Conservation (phyloP, 139 green algal species). For the Chlamydomonas schloesseri region DNA sequence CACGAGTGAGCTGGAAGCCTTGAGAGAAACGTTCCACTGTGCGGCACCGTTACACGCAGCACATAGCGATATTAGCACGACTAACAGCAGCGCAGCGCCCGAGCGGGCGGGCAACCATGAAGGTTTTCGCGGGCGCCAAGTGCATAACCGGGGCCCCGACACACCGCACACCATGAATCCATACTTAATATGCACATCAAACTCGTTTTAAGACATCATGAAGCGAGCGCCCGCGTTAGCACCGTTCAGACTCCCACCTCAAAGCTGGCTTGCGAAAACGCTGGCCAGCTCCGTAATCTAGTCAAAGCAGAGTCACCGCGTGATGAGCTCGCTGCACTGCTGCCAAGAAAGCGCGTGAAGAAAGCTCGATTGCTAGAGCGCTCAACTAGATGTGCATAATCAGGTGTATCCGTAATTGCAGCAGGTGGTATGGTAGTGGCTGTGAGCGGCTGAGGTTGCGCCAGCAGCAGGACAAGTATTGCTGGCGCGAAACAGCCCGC, state of each 20-base stretch:
- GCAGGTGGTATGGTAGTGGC: no score
- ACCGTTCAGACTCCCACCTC: not conserved
- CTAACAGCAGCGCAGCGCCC: no score
- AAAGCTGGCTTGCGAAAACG: not conserved
- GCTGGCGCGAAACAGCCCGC: no score
- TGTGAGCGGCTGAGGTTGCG: no score
- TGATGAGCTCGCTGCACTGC: not conserved
- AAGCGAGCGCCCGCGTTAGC: not conserved
- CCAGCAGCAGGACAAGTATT: no score
- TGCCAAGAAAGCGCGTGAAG: not conserved
- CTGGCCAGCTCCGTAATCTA: not conserved
- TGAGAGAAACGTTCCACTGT: constrained; percentile 29
- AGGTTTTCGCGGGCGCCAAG: not conserved
- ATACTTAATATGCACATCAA: not conserved
- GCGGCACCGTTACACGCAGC: not conserved
- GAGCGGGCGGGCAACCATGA: no score
- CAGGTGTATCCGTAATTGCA: not conserved
- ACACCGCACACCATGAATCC: no score
- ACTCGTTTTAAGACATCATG: not conserved
- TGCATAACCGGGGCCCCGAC: no score
- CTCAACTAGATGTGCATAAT: not conserved
- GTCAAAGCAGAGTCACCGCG: not conserved
- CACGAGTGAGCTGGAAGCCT: not conserved
- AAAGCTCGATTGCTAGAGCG: not conserved
- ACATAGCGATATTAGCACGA: not conserved